These are phyloP conservation scores for Perkinsus chesapeaki DNA, from an alignment of 169 alveolate genomes.

Conservation along the genomic window DNA sequence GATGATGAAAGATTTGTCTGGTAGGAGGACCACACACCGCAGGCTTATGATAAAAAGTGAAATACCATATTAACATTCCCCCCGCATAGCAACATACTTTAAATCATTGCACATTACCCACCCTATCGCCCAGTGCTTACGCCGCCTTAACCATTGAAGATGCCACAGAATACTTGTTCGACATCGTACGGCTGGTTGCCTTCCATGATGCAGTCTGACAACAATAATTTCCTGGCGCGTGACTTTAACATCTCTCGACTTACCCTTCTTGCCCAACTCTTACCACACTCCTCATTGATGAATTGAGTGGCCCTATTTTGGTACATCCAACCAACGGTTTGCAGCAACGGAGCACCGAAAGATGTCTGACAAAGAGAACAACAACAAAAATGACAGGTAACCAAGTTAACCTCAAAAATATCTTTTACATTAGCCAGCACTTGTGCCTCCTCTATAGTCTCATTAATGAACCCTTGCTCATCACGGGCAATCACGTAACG, in stretches of 20 bases:
- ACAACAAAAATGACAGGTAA: not conserved
- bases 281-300: constrained; percentile 10
- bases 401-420: not conserved
- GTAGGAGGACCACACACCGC: no score
- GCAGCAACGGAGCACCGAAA: constrained; percentile 33
- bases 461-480: constrained; percentile 12
- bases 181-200: constrained; percentile 31
- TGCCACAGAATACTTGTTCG: not conserved
- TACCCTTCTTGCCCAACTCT: constrained; percentile 12
- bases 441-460: not conserved
- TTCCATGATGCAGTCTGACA: constrained; percentile 30
- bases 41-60: no score
- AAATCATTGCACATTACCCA: no score
- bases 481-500: constrained; percentile 17
- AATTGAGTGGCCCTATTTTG: constrained; percentile 34
- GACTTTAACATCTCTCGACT: constrained; percentile 23
- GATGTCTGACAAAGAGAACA: constrained; percentile 15
- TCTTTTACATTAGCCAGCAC: not conserved
- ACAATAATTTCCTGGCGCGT: constrained; percentile 18
- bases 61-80: no score
- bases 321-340: constrained; percentile 39
- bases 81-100: no score
- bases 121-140: not conserved
- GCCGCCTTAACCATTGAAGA: not conserved
- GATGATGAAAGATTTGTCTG: no score